These are phyloP conservation scores for Huntiella bhutanensis DNA, from an alignment of 2,329 filamentous ascomycete species.

Conservation along the genomic window DNA sequence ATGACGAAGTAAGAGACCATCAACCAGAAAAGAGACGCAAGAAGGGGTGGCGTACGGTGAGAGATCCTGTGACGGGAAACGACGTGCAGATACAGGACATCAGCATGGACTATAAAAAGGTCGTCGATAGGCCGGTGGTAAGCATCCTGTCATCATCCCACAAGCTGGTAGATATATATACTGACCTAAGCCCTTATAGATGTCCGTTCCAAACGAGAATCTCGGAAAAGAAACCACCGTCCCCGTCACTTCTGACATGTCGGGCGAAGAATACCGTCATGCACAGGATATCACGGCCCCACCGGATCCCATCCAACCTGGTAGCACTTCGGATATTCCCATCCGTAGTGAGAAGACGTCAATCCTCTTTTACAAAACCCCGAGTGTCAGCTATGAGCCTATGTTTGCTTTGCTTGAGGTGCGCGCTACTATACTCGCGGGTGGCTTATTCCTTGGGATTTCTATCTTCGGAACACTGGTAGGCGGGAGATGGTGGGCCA, in stretches of 20 bases:
- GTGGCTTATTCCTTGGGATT: conserved; percentile 52
- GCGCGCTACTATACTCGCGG: conserved; percentile 50
- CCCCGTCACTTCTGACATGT: conserved; percentile 51
- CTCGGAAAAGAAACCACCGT: conserved; percentile 55
- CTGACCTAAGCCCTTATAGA: conserved; percentile 21
- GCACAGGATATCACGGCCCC: conserved; percentile 82
- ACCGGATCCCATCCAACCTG: conserved; percentile 65
- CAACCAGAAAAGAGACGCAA: conserved; percentile 20
- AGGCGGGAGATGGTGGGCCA: conserved; percentile 55
- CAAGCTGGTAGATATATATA: too few relatives aligned
- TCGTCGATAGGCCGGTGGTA: conserved; percentile 54
- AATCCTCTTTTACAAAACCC: conserved; percentile 86
- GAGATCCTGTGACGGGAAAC: conserved; percentile 73
- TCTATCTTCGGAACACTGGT: conserved; percentile 62
- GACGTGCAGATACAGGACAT: conserved; percentile 75
- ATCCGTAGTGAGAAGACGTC: conserved; percentile 96
- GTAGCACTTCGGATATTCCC: conserved; percentile 79
- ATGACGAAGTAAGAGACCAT: conserved; percentile 15
- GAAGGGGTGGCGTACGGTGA: conserved; percentile 51
- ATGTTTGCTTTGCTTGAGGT: conserved; percentile 64
- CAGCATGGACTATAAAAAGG: conserved; percentile 46
- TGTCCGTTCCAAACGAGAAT: conserved; percentile 82
- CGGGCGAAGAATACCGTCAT: conserved; percentile 59
- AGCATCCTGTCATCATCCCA: neutral
- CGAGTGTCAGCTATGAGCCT: conserved; percentile 72